phyloP scores from a whole-genome alignment of 2,329 filamentous ascomycete species.

The Intubia oerlemansii region DNA sequence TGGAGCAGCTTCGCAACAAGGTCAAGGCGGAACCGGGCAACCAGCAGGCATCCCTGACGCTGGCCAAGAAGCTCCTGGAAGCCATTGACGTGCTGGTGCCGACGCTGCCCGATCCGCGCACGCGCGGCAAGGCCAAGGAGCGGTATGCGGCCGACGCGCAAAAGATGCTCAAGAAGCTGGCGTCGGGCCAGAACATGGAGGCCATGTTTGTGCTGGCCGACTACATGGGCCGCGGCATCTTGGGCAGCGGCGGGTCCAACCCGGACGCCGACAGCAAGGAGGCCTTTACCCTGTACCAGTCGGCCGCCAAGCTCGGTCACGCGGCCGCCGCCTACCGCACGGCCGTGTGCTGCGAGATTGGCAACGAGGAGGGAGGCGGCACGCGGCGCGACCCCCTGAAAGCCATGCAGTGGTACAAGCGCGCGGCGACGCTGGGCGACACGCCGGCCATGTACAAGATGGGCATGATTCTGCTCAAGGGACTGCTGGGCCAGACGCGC shows the following conservation, averaged over 20 bases:
- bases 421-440: slow-evolving; percentile 75
- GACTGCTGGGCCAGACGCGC: slow-evolving; percentile 65
- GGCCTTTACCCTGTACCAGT: slow-evolving; percentile 83
- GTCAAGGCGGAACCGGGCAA: slow-evolving; percentile 56
- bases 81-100: slow-evolving; percentile 57
- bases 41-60: slow-evolving; percentile 43
- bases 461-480: slow-evolving; percentile 88
- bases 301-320: slow-evolving; percentile 76
- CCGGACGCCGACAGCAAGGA: slow-evolving; percentile 77
- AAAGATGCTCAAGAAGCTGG: slow-evolving; percentile 80
- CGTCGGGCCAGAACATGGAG: slow-evolving; percentile 49
- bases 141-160: slow-evolving; percentile 69
- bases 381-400: slow-evolving; percentile 81
- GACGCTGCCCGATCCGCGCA: slow-evolving; percentile 43
- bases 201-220: slow-evolving; percentile 92
- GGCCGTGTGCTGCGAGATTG: slow-evolving; percentile 93
- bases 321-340: slow-evolving; percentile 78
- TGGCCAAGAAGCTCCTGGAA: slow-evolving; percentile 73
- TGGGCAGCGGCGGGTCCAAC: too few species aligned
- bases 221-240: slow-evolving; percentile 59
- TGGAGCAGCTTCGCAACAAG: slow-evolving; percentile 50
- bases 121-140: slow-evolving; percentile 56
- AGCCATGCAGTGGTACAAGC: slow-evolving; percentile 95
- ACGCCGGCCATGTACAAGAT: slow-evolving; percentile 96
- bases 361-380: slow-evolving; percentile 81